Percentiles rank a stretch among this genome's conserved stretches.
Evolutionary conservation across 257 asterid genomes (phyloP).

Genomic region (Fraxinus cuspidata): DNA sequence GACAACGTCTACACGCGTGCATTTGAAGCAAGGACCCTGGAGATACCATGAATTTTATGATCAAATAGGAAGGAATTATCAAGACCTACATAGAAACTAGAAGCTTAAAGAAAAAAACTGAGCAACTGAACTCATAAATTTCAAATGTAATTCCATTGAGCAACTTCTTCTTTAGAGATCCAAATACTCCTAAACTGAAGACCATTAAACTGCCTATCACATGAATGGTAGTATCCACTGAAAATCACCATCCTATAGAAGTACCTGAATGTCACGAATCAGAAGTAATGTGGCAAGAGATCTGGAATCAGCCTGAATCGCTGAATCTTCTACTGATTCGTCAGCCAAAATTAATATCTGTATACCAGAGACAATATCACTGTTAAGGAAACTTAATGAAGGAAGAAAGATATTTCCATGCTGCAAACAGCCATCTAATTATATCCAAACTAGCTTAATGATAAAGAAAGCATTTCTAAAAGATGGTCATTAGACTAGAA

Average conservation of each 20-base stretch:
- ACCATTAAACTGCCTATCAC: neutral
- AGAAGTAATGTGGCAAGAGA: slow-evolving; percentile 85
- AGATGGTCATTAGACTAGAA: neutral
- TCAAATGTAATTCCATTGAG: neutral
- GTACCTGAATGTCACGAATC: slow-evolving; percentile 93
- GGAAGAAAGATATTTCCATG: slow-evolving; percentile 11
- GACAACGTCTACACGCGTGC: neutral
- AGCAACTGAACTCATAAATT: neutral
- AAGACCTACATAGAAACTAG: neutral
- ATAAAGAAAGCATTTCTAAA: neutral
- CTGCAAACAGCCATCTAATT: slow-evolving; percentile 12
- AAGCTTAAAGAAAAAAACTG: neutral
- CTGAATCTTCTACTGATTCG: slow-evolving; percentile 91
- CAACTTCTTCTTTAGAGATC: neutral
- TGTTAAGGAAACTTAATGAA: slow-evolving; percentile 4
- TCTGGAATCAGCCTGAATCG: slow-evolving; percentile 93
- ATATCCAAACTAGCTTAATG: slow-evolving; percentile 2
- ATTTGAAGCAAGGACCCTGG: slow-evolving; percentile 1
- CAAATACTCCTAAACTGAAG: neutral
- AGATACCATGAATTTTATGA: neutral
- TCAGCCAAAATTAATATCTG: slow-evolving; percentile 89
- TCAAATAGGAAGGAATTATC: neutral
- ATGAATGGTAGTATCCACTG: neutral
- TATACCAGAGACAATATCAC: slow-evolving; percentile 20
- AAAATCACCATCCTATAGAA: slow-evolving; percentile 13